These are phyloP conservation scores for Pythium apleroticum DNA, from an alignment of 352 stramenopile genomes.

Conservation along the genomic window DNA sequence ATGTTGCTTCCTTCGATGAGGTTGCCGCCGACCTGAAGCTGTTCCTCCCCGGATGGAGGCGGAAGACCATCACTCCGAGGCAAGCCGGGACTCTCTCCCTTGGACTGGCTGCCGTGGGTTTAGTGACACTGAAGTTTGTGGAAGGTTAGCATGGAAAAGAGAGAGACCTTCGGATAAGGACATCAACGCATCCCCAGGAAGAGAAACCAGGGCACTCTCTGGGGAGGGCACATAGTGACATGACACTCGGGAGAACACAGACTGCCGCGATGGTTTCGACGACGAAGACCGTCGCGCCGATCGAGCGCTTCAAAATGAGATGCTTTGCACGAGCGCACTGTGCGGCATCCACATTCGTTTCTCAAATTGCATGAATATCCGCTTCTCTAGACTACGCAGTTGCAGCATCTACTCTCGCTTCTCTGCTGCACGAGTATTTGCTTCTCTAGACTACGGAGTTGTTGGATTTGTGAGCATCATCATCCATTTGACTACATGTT, in stretches of 20 bases:
- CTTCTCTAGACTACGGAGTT: neutral
- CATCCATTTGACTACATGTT: slow-evolving; percentile 74
- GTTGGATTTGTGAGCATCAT: slow-evolving; percentile 60
- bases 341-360: too few relatives aligned
- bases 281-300: too few relatives aligned
- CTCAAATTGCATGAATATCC: neutral
- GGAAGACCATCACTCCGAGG: slow-evolving; percentile 22
- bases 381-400: neutral
- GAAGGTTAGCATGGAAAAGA: too few relatives aligned
- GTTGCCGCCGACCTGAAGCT: neutral
- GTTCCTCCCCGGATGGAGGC: slow-evolving; percentile 4
- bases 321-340: too few relatives aligned
- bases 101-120: neutral
- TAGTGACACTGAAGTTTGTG: neutral
- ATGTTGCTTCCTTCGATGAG: slow-evolving; percentile 8
- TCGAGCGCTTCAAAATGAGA: too few relatives aligned
- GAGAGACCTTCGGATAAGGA: neutral
- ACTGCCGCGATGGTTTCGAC: too few relatives aligned
- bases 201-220: neutral
- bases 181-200: neutral
- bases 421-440: neutral
- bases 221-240: too few relatives aligned
- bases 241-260: too few relatives aligned
- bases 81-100: slow-evolving; percentile 8
- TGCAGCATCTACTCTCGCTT: too few relatives aligned